Conservation (phyloP, 768 basidiomycete species). For the Kwoniella dendrophila region DNA sequence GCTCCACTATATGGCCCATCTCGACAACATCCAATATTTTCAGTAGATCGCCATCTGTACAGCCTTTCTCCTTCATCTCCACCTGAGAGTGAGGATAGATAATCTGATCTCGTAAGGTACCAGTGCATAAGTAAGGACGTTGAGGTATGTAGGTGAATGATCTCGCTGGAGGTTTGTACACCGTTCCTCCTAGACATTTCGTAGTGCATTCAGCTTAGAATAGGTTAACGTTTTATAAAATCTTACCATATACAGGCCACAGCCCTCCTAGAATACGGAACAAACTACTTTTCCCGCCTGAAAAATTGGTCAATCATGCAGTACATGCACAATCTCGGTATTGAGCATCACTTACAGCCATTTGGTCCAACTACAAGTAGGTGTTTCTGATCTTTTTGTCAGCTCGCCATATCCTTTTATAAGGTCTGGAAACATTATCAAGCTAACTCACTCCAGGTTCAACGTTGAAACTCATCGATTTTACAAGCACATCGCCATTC, state of each 20-base stretch:
- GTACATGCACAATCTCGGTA: not conserved
- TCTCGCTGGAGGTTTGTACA: conserved; percentile 82
- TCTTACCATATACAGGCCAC: conserved; percentile 80
- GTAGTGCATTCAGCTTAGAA: not conserved
- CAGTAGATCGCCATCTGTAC: conserved; percentile 74
- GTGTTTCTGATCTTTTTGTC: conserved; percentile 67
- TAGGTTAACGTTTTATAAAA: not conserved
- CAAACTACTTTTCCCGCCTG: conserved; percentile 67
- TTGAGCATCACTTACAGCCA: conserved; percentile 58
- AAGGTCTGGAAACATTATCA: not conserved
- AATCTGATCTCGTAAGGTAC: conserved; percentile 92
- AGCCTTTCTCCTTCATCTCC: conserved; percentile 77
- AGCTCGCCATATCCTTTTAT: conserved; percentile 5
- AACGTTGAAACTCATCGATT: conserved; percentile 81
- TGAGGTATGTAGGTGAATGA: conserved; percentile 96
- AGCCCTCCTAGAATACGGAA: conserved; percentile 95
- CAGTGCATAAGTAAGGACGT: conserved; percentile 88
- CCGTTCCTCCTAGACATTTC: conserved; percentile 63
- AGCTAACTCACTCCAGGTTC: conserved; percentile 70
- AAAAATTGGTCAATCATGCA: too few species aligned
- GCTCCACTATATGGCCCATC: conserved; percentile 81
- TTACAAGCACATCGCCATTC: conserved; percentile 88
- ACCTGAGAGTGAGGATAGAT: conserved; percentile 86
- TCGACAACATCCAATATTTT: conserved; percentile 74
- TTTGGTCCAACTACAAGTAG: conserved; percentile 93